These are phyloP conservation scores for Fusarium globosum DNA, from an alignment of 2,329 filamentous ascomycete species.

Conservation along the genomic window DNA sequence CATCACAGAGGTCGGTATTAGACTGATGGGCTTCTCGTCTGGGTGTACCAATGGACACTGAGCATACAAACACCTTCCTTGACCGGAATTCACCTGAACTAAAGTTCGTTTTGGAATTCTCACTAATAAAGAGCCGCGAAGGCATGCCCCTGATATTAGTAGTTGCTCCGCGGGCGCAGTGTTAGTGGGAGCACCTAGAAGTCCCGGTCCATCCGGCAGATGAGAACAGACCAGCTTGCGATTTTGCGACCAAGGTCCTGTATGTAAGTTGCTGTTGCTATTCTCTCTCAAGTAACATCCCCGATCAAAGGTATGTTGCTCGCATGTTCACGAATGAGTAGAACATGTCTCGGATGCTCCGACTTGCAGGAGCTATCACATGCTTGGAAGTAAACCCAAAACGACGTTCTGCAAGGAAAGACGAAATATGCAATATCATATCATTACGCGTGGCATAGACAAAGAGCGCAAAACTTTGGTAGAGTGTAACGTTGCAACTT, in stretches of 20 bases:
- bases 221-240: not conserved
- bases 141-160: not conserved
- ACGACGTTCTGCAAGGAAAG: not conserved
- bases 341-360: not conserved
- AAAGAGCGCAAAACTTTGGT: not conserved
- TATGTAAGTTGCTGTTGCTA: not conserved
- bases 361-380: not conserved
- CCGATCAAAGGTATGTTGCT: not conserved
- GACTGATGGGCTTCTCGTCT: not conserved
- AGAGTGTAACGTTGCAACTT: conserved; percentile 23
- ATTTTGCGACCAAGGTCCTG: not conserved
- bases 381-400: not conserved
- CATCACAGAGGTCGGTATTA: not conserved
- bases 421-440: conserved; percentile 4
- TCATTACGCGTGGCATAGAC: not conserved
- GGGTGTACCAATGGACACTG: not conserved
- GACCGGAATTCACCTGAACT: not conserved
- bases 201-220: not conserved
- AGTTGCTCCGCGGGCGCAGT: conserved; percentile 8
- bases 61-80: not conserved
- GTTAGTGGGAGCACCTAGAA: not conserved
- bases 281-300: not conserved
- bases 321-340: not conserved
- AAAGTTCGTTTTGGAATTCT: not conserved
- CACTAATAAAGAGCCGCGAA: not conserved